These are phyloP conservation scores for Neofusicoccum parvum DNA, from an alignment of 2,329 filamentous ascomycete species.

Conservation along the genomic window DNA sequence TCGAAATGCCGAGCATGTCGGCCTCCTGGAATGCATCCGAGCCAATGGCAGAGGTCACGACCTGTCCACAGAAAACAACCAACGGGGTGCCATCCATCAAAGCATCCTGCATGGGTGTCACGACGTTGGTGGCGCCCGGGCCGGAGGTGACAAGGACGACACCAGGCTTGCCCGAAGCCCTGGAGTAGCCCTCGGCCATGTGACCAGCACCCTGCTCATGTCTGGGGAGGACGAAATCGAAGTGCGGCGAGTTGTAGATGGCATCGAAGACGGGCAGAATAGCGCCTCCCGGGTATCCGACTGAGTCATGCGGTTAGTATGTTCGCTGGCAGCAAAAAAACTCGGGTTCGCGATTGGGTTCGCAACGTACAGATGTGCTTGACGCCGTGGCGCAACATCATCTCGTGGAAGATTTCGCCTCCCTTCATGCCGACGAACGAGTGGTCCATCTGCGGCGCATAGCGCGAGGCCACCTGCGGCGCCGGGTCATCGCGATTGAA, in stretches of 20 bases:
- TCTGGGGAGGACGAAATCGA: slow-evolving; percentile 91
- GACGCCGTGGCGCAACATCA: slow-evolving; percentile 92
- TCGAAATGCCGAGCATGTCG: slow-evolving; percentile 89
- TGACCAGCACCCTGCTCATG: slow-evolving; percentile 98
- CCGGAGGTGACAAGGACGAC: slow-evolving; percentile 97
- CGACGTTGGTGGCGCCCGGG: slow-evolving; percentile 92
- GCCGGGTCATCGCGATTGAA: slow-evolving; percentile 54
- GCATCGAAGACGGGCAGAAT: slow-evolving; percentile 98
- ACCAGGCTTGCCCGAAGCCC: slow-evolving; percentile 89
- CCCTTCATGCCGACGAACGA: slow-evolving; percentile 90
- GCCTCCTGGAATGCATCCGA: slow-evolving; percentile 97
- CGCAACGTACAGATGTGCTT: slow-evolving; percentile 84
- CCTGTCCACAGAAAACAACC: slow-evolving; percentile 95
- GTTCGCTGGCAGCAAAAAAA: not conserved
- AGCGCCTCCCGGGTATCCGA: slow-evolving; percentile 84
- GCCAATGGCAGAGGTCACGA: slow-evolving; percentile 84
- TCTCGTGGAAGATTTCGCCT: slow-evolving; percentile 97
- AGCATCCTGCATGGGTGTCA: slow-evolving; percentile 96
- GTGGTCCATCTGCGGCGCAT: slow-evolving; percentile 55
- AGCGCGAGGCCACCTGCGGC: slow-evolving; percentile 45
- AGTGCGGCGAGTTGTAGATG: slow-evolving; percentile 96
- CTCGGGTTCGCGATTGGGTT: not conserved
- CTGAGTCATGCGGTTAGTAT: slow-evolving; percentile 32
- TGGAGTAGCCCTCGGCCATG: slow-evolving; percentile 97
- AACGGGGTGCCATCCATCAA: slow-evolving; percentile 93